Percentiles rank a stretch among this genome's conserved stretches.
These are phyloP conservation scores for Choanephora cucurbitarum DNA, from an alignment of 371 early-diverging fungal species.

Conservation along the genomic window DNA sequence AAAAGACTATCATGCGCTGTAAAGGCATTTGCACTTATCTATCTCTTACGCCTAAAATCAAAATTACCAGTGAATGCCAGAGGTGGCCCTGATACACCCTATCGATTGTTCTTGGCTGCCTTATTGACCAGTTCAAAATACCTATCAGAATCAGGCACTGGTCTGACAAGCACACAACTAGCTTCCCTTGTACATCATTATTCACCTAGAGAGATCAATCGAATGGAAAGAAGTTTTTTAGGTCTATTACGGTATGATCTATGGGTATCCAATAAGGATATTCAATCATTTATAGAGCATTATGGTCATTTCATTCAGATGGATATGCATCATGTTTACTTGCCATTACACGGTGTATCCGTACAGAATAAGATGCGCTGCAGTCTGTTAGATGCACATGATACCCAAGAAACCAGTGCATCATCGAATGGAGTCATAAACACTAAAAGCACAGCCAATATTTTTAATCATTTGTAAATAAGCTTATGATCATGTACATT, in stretches of 20 bases:
- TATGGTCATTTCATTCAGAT: slow-evolving; percentile 22
- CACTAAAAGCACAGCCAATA: not conserved
- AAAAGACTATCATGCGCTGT: slow-evolving; percentile 16
- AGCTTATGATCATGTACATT: no score
- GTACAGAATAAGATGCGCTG: not conserved
- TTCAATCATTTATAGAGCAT: slow-evolving; percentile 23
- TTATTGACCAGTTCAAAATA: slow-evolving; percentile 60
- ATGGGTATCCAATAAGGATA: slow-evolving; percentile 26
- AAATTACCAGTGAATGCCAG: slow-evolving; percentile 55
- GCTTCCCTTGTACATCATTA: slow-evolving; percentile 57
- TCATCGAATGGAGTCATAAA: not conserved
- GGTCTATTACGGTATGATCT: slow-evolving; percentile 41
- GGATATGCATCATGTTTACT: slow-evolving; percentile 7
- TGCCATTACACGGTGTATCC: slow-evolving; percentile 1
- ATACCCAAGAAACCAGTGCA: not conserved
- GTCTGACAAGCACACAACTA: slow-evolving; percentile 30
- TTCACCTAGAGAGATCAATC: slow-evolving; percentile 55
- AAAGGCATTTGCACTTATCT: slow-evolving; percentile 50
- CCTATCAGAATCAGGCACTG: slow-evolving; percentile 25
- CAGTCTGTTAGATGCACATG: not conserved
- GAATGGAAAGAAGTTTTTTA: slow-evolving; percentile 68
- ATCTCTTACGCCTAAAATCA: slow-evolving; percentile 60
- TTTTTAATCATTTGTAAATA: no score
- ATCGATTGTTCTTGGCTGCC: slow-evolving; percentile 65
- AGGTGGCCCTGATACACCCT: slow-evolving; percentile 66